Evolutionary conservation across 495 filamentous ascomycete species (phyloP).

Genomic region (Lindgomyces ingoldianus): DNA sequence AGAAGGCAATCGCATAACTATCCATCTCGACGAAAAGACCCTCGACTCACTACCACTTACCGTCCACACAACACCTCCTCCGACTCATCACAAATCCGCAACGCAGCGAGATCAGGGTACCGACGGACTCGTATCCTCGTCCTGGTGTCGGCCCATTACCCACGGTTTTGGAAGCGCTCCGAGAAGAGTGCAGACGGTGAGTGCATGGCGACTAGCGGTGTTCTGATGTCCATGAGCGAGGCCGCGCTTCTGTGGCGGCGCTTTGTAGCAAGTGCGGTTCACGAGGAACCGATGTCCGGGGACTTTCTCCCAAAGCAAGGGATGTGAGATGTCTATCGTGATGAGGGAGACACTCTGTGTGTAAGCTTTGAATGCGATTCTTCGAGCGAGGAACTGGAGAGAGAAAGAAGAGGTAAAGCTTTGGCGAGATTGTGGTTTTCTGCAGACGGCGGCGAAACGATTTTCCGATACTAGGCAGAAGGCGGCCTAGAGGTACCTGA

Average conservation of each 20-base stretch:
- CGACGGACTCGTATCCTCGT: slow-evolving; percentile 86
- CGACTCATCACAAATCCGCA: slow-evolving; percentile 36
- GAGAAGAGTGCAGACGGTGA: slow-evolving; percentile 49
- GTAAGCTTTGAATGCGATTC: slow-evolving; percentile 99
- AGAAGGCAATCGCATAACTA: slow-evolving; percentile 97
- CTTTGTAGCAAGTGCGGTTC: slow-evolving; percentile 77
- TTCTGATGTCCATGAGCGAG: slow-evolving; percentile 51
- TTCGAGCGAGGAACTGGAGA: slow-evolving; percentile 87
- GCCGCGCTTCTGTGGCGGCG: slow-evolving; percentile 97
- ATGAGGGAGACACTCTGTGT: slow-evolving; percentile 66
- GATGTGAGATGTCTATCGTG: neutral
- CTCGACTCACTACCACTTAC: slow-evolving; percentile 36
- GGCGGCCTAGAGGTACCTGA: slow-evolving; percentile 6
- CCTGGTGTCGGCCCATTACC: slow-evolving; percentile 54
- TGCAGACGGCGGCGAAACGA: neutral
- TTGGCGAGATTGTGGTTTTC: slow-evolving; percentile 22
- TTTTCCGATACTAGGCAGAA: slow-evolving; percentile 30
- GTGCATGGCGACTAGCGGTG: slow-evolving; percentile 27
- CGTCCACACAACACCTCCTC: slow-evolving; percentile 46
- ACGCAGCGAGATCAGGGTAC: slow-evolving; percentile 49
- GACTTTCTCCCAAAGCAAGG: slow-evolving; percentile 99
- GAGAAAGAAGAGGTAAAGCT: slow-evolving; percentile 37
- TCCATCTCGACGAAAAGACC: slow-evolving; percentile 81
- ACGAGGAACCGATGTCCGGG: slow-evolving; percentile 78
- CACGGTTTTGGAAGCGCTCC: slow-evolving; percentile 30